phyloP scores from a whole-genome alignment of 495 filamentous ascomycete species.

The Penicillium odoratum region DNA sequence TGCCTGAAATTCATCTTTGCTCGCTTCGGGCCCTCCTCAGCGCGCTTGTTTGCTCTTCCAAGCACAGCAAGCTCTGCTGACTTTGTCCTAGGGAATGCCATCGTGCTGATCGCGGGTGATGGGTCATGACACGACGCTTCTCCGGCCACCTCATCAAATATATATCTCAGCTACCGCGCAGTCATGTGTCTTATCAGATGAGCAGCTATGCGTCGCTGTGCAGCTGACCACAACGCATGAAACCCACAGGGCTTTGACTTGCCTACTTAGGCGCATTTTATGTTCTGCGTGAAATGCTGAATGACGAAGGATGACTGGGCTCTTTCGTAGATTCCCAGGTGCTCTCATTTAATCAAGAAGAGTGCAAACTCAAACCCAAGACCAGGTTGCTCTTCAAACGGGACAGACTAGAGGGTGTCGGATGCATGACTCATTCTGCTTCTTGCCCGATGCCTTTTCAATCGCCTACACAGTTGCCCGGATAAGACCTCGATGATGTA shows the following conservation, averaged over 20 bases:
- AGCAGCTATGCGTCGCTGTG: background rate
- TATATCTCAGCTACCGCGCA: background rate
- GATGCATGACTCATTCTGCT: background rate
- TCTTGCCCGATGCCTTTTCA: background rate
- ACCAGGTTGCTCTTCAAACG: background rate
- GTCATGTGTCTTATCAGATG: conserved; percentile 1
- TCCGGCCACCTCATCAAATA: background rate
- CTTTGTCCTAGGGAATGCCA: background rate
- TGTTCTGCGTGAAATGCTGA: no score
- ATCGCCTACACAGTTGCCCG: background rate
- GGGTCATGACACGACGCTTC: background rate
- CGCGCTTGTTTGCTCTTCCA: no score
- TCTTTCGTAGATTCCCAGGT: background rate
- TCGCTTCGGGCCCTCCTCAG: no score
- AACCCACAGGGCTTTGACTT: background rate
- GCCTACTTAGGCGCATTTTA: background rate
- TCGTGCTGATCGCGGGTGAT: background rate
- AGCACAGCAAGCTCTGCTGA: background rate
- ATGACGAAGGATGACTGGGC: background rate
- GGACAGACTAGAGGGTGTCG: background rate
- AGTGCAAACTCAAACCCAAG: no score
- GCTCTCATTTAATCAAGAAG: background rate
- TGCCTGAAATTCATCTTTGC: no score
- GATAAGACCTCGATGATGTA: background rate
- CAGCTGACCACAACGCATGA: background rate